These are phyloP conservation scores for Emericellopsis atlantica DNA, from an alignment of 2,329 filamentous ascomycete genomes.

Conservation along the genomic window DNA sequence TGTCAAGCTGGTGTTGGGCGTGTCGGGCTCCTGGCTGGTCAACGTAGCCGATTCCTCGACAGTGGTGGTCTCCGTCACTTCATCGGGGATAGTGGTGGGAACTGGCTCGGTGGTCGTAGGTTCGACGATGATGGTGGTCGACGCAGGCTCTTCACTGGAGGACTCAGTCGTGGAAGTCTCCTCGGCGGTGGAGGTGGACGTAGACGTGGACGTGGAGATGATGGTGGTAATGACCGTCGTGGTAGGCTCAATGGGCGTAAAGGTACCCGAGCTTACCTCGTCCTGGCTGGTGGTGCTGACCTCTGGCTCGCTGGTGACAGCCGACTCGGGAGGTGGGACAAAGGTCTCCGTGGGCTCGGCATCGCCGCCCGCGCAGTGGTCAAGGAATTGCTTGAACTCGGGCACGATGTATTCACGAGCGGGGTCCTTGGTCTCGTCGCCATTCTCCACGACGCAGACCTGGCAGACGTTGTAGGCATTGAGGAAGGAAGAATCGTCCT, in stretches of 20 bases:
- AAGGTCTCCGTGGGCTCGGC: slow-evolving; percentile 7
- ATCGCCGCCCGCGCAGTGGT: slow-evolving; percentile 26
- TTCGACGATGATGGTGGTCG: background rate
- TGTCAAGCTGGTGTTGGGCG: background rate
- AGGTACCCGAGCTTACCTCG: slow-evolving; percentile 8
- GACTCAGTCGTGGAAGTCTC: background rate
- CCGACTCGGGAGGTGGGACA: slow-evolving; percentile 9
- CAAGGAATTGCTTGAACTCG: slow-evolving; percentile 28
- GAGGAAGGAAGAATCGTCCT: slow-evolving; percentile 24
- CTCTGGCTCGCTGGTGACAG: slow-evolving; percentile 8
- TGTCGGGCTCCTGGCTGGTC: background rate
- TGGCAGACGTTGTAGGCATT: slow-evolving; percentile 22
- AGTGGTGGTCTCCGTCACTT: background rate
- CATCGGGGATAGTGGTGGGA: too few species aligned
- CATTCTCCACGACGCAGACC: slow-evolving; percentile 22
- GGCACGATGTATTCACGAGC: slow-evolving; percentile 20
- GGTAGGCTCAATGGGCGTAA: slow-evolving; percentile 6
- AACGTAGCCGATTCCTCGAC: background rate
- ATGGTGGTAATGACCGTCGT: background rate
- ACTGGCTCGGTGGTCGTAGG: background rate
- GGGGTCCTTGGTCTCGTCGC: slow-evolving; percentile 11
- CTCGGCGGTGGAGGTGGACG: background rate
- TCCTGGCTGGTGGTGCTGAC: slow-evolving; percentile 13
- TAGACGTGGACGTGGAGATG: slow-evolving; percentile 1
- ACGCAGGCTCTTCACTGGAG: background rate